Conservation (phyloP, 352 stramenopile species). For the Saprolegnia diclina region DNA sequence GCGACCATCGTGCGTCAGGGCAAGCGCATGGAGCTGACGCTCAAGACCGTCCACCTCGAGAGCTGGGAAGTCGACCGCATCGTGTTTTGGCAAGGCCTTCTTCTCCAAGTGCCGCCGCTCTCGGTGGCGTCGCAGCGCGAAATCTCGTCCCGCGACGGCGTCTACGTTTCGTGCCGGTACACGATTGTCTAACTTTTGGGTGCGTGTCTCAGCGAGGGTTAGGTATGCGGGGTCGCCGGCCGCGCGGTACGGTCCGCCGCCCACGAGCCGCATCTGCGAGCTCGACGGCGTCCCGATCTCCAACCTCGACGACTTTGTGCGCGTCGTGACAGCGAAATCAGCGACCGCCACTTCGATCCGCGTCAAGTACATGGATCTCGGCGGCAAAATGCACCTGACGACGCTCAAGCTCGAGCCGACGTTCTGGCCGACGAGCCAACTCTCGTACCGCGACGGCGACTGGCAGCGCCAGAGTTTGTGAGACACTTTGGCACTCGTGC, state of each 20-base stretch:
- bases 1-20: constrained; percentile 84
- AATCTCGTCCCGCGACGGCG: constrained; percentile 74
- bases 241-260: constrained; percentile 81
- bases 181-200: constrained; percentile 26
- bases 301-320: constrained; percentile 86
- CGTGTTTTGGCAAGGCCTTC: constrained; percentile 87
- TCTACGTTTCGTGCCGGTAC: constrained; percentile 85
- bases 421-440: constrained; percentile 87
- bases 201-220: constrained; percentile 25
- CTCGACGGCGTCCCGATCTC: constrained; percentile 84
- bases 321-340: constrained; percentile 54
- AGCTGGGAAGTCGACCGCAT: constrained; percentile 87
- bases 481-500: no score
- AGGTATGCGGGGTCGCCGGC: constrained; percentile 73
- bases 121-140: constrained; percentile 79
- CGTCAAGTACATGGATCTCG: constrained; percentile 87
- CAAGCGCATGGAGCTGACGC: constrained; percentile 51
- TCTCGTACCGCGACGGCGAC: constrained; percentile 69
- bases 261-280: constrained; percentile 86
- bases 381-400: constrained; percentile 77
- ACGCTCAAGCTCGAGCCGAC: constrained; percentile 86
- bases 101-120: constrained; percentile 84
- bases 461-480: constrained; percentile 59
- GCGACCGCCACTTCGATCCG: constrained; percentile 67
- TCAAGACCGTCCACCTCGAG: constrained; percentile 78